Conservation (phyloP, 805 yeast genomes). For the Yamadazyma paraphyllophila region DNA sequence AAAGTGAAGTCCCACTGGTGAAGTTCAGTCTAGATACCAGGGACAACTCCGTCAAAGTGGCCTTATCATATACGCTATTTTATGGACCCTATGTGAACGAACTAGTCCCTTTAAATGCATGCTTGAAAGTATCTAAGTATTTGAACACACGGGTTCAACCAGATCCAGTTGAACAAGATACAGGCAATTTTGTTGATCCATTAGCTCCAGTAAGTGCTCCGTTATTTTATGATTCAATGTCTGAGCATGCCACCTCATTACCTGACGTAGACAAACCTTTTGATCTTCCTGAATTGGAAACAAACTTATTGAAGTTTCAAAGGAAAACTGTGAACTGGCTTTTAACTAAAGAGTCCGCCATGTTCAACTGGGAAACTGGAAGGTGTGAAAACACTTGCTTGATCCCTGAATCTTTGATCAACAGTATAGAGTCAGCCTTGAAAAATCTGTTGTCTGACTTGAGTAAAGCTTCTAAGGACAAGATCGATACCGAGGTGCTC, state of each 20-base stretch:
- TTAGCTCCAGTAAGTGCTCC: conserved; percentile 28
- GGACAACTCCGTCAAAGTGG: conserved; percentile 12
- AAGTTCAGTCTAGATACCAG: conserved; percentile 13
- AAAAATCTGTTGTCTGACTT: background rate
- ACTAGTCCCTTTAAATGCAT: conserved; percentile 18
- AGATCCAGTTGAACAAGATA: conserved; percentile 3
- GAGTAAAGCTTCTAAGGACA: background rate
- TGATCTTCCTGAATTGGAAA: conserved; percentile 43
- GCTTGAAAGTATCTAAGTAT: conserved; percentile 12
- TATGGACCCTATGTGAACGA: conserved; percentile 20
- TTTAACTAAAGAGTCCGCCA: conserved; percentile 47
- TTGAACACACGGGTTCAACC: conserved; percentile 7
- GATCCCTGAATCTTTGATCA: conserved; percentile 3
- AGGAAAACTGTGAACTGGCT: conserved; percentile 57
- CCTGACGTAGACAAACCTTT: conserved; percentile 17
- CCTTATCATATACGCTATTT: conserved; percentile 15
- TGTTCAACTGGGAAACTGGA: conserved; percentile 26
- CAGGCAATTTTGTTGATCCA: conserved; percentile 3
- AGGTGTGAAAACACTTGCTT: conserved; percentile 21
- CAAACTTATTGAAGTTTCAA: conserved; percentile 50
- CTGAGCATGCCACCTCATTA: conserved; percentile 39
- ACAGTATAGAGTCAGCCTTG: background rate
- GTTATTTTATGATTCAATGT: conserved; percentile 49
- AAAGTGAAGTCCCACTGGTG: conserved; percentile 7
- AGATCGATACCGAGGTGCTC: conserved; percentile 23